phyloP scores from a whole-genome alignment of 2,329 filamentous ascomycete genomes.

The Sporothrix schenckii region DNA sequence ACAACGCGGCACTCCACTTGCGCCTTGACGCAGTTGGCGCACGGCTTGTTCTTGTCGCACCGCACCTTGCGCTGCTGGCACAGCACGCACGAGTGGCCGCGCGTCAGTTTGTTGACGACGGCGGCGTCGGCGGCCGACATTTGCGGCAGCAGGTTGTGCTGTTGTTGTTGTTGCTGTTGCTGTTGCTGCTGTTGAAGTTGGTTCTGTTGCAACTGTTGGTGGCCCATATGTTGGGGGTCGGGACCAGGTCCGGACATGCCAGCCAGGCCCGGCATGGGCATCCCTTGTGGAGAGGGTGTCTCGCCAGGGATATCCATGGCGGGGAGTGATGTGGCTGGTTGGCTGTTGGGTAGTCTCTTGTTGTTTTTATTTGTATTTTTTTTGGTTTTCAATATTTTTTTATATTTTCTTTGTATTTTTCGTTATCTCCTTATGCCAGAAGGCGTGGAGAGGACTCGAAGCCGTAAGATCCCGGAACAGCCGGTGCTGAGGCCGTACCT shows the following conservation, averaged over 20 bases:
- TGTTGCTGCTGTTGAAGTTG: constrained; percentile 8
- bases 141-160: constrained; percentile 56
- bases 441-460: neutral
- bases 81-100: constrained; percentile 66
- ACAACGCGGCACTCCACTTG: constrained; percentile 63
- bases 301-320: constrained; percentile 16
- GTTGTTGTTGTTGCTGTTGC: constrained; percentile 58
- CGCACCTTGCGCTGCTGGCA: constrained; percentile 78
- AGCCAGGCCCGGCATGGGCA: constrained; percentile 38
- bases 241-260: constrained; percentile 8
- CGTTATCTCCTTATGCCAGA: too few species aligned
- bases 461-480: neutral
- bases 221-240: constrained; percentile 12
- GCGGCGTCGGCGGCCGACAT: constrained; percentile 46
- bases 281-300: constrained; percentile 25
- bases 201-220: constrained; percentile 26
- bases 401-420: neutral
- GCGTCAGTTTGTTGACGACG: constrained; percentile 60
- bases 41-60: constrained; percentile 73
- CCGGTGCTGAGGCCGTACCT: constrained; percentile 2
- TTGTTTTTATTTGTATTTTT: neutral
- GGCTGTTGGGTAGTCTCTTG: neutral
- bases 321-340: neutral
- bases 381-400: neutral
- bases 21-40: constrained; percentile 67